These are phyloP conservation scores for Adansonia rubrostipa DNA, from an alignment of 441 rosid genomes.

Conservation along the genomic window DNA sequence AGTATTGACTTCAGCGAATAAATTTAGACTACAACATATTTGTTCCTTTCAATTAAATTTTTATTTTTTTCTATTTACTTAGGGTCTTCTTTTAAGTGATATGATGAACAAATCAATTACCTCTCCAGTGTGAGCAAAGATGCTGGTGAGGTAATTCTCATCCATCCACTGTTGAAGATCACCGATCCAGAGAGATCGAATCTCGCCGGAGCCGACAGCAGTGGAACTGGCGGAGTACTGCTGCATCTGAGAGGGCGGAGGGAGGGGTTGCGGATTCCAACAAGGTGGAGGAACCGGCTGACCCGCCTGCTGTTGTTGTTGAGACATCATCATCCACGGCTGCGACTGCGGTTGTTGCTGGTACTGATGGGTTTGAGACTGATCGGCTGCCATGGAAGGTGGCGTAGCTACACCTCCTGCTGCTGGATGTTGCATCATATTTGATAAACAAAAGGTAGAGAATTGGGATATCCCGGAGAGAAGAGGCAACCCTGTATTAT, in stretches of 20 bases:
- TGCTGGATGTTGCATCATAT: conserved; percentile 86
- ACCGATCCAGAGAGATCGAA: conserved; percentile 89
- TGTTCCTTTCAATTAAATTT: not conserved
- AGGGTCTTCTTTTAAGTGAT: not conserved
- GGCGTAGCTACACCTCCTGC: conserved; percentile 55
- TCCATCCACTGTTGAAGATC: conserved; percentile 92
- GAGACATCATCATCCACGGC: conserved; percentile 66
- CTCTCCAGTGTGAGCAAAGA: conserved; percentile 67
- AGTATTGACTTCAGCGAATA: not conserved
- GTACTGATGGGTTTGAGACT: conserved; percentile 49
- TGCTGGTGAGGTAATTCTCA: conserved; percentile 61
- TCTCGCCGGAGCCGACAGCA: conserved; percentile 52
- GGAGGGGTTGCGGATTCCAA: conserved; percentile 73
- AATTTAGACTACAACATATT: not conserved
- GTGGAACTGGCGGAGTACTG: conserved; percentile 35
- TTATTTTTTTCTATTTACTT: not conserved
- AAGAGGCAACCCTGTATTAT: conserved; percentile 18
- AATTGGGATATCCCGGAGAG: not conserved
- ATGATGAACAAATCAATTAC: conserved; percentile 32
- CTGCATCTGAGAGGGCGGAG: conserved; percentile 59
- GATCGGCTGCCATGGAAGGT: conserved; percentile 40
- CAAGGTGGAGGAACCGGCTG: conserved; percentile 69
- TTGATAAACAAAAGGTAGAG: not conserved
- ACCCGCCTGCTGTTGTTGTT: conserved; percentile 44
- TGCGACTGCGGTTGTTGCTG: conserved; percentile 46